Conservation (phyloP, 768 basidiomycete species). For the Daedalea quercina region DNA sequence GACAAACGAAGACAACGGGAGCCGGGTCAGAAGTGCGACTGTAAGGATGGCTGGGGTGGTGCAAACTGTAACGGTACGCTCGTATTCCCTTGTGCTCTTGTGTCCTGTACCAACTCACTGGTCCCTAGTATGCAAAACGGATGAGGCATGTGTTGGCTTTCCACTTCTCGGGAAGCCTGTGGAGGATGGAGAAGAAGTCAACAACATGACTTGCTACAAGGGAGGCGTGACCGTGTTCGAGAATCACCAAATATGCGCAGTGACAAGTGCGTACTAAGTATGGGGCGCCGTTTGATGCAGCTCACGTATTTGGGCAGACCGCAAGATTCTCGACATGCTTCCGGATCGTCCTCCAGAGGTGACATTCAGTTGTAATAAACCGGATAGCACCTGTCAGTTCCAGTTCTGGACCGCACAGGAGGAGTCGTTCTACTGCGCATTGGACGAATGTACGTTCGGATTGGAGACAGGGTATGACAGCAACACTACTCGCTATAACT, state of each 20-base stretch:
- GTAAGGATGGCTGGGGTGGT: slow-evolving; percentile 92
- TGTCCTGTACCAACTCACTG: background rate
- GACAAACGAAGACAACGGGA: slow-evolving; percentile 77
- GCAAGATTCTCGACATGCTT: slow-evolving; percentile 93
- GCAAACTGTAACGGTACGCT: slow-evolving; percentile 93
- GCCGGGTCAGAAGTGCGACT: slow-evolving; percentile 71
- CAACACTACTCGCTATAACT: slow-evolving; percentile 74
- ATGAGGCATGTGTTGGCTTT: slow-evolving; percentile 76
- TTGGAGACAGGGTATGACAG: slow-evolving; percentile 46
- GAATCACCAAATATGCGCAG: slow-evolving; percentile 97
- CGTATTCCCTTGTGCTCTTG: background rate
- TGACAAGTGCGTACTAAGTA: slow-evolving; percentile 68
- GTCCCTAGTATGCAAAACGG: slow-evolving; percentile 71
- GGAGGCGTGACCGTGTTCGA: slow-evolving; percentile 91
- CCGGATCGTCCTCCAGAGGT: slow-evolving; percentile 90
- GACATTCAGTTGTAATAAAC: slow-evolving; percentile 84
- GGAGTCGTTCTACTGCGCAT: slow-evolving; percentile 93
- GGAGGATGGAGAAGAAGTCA: slow-evolving; percentile 28
- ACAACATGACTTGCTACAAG: slow-evolving; percentile 90
- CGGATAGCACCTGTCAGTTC: slow-evolving; percentile 70
- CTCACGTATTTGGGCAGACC: slow-evolving; percentile 43
- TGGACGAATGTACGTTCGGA: slow-evolving; percentile 59
- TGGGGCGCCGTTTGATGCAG: background rate
- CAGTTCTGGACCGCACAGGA: slow-evolving; percentile 97
- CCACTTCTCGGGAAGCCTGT: slow-evolving; percentile 46